Evolutionary conservation across 768 basidiomycete genomes (phyloP).

Genomic region (Hygrophorus pudorinus): DNA sequence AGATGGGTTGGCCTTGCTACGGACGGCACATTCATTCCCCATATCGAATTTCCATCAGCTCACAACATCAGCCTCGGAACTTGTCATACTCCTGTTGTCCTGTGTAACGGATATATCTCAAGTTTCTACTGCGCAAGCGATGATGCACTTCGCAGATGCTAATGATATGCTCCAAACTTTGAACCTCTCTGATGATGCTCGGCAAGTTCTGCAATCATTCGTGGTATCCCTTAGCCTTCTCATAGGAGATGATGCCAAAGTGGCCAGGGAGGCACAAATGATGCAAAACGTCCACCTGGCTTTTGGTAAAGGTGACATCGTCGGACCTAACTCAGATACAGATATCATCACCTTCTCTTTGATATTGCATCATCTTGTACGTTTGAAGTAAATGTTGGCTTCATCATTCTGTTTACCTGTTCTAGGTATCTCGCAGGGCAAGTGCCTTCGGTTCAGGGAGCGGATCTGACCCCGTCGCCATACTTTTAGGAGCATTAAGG

Average conservation of each 20-base stretch:
- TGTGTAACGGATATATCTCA: conserved; percentile 53
- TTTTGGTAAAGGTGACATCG: conserved; percentile 45
- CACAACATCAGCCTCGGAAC: conserved; percentile 48
- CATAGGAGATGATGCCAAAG: conserved; percentile 62
- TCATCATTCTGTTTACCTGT: neutral
- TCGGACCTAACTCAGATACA: conserved; percentile 49
- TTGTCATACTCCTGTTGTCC: conserved; percentile 51
- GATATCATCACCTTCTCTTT: conserved; percentile 59
- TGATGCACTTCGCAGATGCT: conserved; percentile 37
- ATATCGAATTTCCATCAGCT: conserved; percentile 51
- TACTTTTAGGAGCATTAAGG: conserved; percentile 47
- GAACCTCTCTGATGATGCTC: conserved; percentile 40
- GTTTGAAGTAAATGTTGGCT: conserved; percentile 10
- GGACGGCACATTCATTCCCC: conserved; percentile 44
- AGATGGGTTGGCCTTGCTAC: conserved; percentile 50
- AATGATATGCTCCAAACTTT: conserved; percentile 43
- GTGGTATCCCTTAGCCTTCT: conserved; percentile 47
- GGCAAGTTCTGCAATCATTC: conserved; percentile 51
- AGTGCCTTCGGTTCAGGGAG: conserved; percentile 58
- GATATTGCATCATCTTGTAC: conserved; percentile 51
- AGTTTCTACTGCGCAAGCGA: conserved; percentile 50
- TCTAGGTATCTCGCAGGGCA: conserved; percentile 48
- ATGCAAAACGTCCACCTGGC: conserved; percentile 54
- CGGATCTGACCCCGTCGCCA: conserved; percentile 35
- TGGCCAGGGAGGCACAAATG: conserved; percentile 60